Evolutionary conservation across 2,329 filamentous ascomycete genomes (phyloP).

Genomic region (Xylaria sp.): DNA sequence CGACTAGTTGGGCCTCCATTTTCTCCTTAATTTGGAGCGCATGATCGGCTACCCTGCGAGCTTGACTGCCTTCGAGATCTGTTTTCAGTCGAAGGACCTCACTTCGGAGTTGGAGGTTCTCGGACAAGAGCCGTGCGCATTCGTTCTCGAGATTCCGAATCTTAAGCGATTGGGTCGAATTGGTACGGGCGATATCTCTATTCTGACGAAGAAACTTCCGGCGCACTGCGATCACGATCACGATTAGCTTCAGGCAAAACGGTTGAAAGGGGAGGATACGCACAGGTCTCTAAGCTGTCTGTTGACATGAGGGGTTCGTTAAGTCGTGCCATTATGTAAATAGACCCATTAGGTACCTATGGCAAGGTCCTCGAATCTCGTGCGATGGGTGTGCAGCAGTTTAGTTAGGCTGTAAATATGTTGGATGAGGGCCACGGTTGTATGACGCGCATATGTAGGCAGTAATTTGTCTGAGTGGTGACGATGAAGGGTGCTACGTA

Average conservation of each 20-base stretch:
- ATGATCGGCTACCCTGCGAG: conserved; percentile 70
- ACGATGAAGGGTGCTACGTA: conserved; percentile 26
- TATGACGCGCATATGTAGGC: conserved; percentile 15
- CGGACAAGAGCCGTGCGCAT: conserved; percentile 77
- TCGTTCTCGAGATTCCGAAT: conserved; percentile 82
- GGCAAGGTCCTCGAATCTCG: conserved; percentile 29
- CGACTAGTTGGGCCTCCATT: conserved; percentile 76
- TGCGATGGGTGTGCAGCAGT: conserved; percentile 22
- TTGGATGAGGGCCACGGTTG: conserved; percentile 1
- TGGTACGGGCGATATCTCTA: conserved; percentile 81
- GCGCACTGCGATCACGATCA: conserved; percentile 66
- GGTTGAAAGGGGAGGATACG: conserved; percentile 50
- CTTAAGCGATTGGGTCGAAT: conserved; percentile 79
- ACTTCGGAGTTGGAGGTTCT: conserved; percentile 78
- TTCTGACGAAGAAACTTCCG: conserved; percentile 85
- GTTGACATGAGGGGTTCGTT: conserved; percentile 77
- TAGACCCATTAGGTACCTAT: conserved; percentile 44
- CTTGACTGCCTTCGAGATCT: conserved; percentile 70
- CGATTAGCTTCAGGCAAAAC: conserved; percentile 16
- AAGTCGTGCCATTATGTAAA: conserved; percentile 76
- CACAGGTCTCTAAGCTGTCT: conserved; percentile 78
- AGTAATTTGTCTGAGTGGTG: conserved; percentile 11
- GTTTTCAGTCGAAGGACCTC: conserved; percentile 76
- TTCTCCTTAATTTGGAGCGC: conserved; percentile 75
- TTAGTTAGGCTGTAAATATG: conserved; percentile 26